Base-by-base conservation (phyloP, 805 yeast species). In the Debaryomyces castellii region DNA sequence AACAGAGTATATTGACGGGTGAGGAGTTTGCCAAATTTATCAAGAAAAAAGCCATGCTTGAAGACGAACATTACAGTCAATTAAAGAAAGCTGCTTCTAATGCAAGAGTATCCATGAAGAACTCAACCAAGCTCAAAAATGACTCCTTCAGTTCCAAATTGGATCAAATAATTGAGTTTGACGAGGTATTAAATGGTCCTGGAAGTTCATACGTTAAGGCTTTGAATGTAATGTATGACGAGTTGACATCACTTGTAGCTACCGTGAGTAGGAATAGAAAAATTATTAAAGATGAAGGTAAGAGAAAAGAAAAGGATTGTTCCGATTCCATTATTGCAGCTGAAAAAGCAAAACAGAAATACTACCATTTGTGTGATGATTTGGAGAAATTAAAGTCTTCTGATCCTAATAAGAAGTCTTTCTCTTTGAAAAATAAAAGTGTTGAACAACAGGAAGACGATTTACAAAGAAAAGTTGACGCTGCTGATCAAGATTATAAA, bases 391-490 rank as follows among this genome's bases (percentile, higher is more conserved):
- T 90, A 37, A 82, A 85, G 58, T 76, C 82, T 36, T 78, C 88
- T 0, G 97, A 92, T 60, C 96, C 96, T 17, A 77, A 85, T 46
- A 88, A 87, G 64, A 89, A 89, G 55, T 85, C 87, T 51, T 83
- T 91, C 42, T 81, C 92, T 2, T 76, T 94, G 60, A 88, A 88
- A 60, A 80, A 88, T 34, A 85, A 85, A 53, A 83, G 90, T 0
- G 82, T 87, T 1, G 85, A 84, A 43, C 97, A 92, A 67, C 87
- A 85, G 60, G 98, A 94, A 60, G 98, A 92, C 60, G 96, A 91
- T 41, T 71, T 92, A 16, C 82, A 78, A 49, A 71, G 83, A 44
- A 91, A 92, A 60, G 88, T 94, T 39, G 88, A 85, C 52, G 67
- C 73, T 44, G 95, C 97, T 0, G 97, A 94, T 64, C 77, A 80